phyloP scores from a whole-genome alignment of 2,329 filamentous ascomycete genomes.

The Hypoxylon sp. region DNA sequence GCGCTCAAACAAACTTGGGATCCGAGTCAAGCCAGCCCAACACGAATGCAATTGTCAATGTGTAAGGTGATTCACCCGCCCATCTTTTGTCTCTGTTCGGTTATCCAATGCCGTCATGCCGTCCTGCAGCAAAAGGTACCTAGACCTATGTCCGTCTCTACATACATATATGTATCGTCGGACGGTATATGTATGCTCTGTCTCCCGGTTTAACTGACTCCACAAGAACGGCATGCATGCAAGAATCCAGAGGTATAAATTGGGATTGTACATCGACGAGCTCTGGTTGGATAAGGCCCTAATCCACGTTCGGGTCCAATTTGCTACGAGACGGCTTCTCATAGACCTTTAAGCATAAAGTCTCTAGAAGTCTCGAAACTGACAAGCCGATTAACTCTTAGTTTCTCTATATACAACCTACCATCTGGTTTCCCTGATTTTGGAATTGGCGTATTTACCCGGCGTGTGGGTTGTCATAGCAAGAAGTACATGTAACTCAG shows the following conservation, averaged over 20 bases:
- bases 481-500: not conserved
- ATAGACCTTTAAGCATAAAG: conserved; percentile 41
- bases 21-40: conserved; percentile 30
- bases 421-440: conserved; percentile 28
- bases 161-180: conserved; percentile 26
- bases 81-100: conserved; percentile 33
- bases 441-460: conserved; percentile 44
- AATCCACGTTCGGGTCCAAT: conserved; percentile 40
- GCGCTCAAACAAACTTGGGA: conserved; percentile 25
- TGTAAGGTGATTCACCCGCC: conserved; percentile 45
- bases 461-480: conserved; percentile 24
- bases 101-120: conserved; percentile 41
- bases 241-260: conserved; percentile 43
- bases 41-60: conserved; percentile 7
- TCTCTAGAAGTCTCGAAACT: conserved; percentile 30
- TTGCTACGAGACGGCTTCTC: conserved; percentile 36
- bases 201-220: conserved; percentile 38
- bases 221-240: conserved; percentile 41
- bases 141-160: conserved; percentile 21
- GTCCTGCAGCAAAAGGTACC: conserved; percentile 30
- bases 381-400: conserved; percentile 9
- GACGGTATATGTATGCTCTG: conserved; percentile 32
- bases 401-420: conserved; percentile 6
- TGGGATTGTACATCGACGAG: conserved; percentile 35
- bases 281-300: conserved; percentile 46